Evolutionary conservation across 331 rosid genomes (phyloP).

Genomic region (Rhamnella rubrinervis): DNA sequence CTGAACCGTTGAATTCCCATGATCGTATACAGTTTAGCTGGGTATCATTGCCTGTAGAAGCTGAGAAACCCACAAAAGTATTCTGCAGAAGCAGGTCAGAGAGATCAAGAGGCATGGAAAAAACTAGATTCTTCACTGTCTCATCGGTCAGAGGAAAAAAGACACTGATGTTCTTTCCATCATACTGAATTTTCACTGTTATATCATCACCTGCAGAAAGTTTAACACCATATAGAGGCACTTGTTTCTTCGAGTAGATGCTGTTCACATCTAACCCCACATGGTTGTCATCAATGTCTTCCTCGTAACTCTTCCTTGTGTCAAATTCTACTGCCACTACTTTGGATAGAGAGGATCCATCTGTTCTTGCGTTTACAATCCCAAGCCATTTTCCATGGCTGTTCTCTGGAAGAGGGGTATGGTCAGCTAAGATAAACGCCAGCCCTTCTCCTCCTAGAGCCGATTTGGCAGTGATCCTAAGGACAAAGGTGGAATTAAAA

Average conservation of each 20-base stretch:
- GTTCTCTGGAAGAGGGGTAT: constrained; percentile 29
- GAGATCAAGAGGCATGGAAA: constrained; percentile 43
- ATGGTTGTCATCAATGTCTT: constrained; percentile 57
- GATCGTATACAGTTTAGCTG: constrained; percentile 49
- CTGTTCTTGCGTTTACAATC: constrained; percentile 44
- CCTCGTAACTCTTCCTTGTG: constrained; percentile 45
- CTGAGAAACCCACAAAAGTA: constrained; percentile 64
- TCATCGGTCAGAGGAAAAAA: constrained; percentile 33
- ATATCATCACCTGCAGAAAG: constrained; percentile 29
- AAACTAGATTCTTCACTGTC: constrained; percentile 29
- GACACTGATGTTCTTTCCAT: constrained; percentile 31
- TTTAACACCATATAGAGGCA: constrained; percentile 36
- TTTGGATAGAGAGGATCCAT: constrained; percentile 31
- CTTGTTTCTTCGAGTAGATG: constrained; percentile 40
- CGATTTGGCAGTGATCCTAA: constrained; percentile 29
- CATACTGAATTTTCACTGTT: constrained; percentile 34
- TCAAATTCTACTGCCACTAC: constrained; percentile 72
- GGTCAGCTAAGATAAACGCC: constrained; percentile 56
- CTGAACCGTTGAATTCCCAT: constrained; percentile 40
- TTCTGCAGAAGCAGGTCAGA: constrained; percentile 41
- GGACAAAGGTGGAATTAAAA: constrained; percentile 59
- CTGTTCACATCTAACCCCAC: constrained; percentile 60
- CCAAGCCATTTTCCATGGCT: constrained; percentile 71
- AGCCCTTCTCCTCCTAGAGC: constrained; percentile 65
- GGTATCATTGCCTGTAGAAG: constrained; percentile 54